phyloP scores from a whole-genome alignment of 345 rosid genomes.

The Gossypium rotundifolium region DNA sequence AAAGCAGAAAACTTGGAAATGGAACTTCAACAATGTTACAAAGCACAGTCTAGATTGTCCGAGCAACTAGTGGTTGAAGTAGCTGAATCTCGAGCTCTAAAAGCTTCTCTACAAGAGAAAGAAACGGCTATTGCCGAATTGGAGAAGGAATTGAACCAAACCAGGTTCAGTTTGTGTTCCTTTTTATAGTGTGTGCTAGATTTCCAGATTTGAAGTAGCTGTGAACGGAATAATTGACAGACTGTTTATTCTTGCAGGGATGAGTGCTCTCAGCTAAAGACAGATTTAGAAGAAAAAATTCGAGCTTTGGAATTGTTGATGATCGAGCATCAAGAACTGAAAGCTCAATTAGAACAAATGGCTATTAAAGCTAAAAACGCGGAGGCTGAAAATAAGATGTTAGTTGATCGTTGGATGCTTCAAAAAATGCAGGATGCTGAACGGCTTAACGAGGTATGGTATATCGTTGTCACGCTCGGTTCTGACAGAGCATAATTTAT shows the following conservation, averaged over 20 bases:
- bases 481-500: no score
- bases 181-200: not conserved
- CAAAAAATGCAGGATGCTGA: conserved; percentile 98
- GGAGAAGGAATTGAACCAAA: conserved; percentile 41
- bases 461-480: not conserved
- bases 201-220: not conserved
- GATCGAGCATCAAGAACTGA: conserved; percentile 54
- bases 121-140: conserved; percentile 44
- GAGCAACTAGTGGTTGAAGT: conserved; percentile 91
- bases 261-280: conserved; percentile 47
- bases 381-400: conserved; percentile 82
- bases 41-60: conserved; percentile 82
- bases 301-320: conserved; percentile 55
- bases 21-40: conserved; percentile 90
- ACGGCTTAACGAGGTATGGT: conserved; percentile 87
- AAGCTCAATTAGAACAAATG: conserved; percentile 57
- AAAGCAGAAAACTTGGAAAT: conserved; percentile 66
- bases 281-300: conserved; percentile 59
- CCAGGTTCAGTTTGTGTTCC: conserved; percentile 36
- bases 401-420: conserved; percentile 94
- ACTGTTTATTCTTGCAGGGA: conserved; percentile 39
- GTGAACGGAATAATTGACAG: conserved; percentile 1
- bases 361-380: conserved; percentile 62
- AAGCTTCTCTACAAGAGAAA: conserved; percentile 65
- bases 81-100: conserved; percentile 66